A percentile compares a stretch with the other conserved stretches of the same genome.
Conservation (phyloP, 208 protist genomes). For the Trypanosoma grayi region DNA sequence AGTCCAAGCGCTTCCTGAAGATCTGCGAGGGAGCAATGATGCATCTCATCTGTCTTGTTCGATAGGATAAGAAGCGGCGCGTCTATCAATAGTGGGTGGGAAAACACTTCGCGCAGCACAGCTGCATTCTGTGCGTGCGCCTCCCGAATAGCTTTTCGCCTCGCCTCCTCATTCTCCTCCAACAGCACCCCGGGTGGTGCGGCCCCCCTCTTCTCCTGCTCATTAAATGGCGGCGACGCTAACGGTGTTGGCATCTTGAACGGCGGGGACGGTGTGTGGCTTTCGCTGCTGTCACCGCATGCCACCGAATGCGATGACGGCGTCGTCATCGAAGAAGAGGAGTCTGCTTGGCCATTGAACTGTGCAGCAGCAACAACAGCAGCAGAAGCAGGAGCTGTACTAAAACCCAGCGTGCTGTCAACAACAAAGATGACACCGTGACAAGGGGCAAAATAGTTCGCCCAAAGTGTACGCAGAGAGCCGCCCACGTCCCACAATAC, state of each 20-base stretch:
- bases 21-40: slow-evolving; percentile 45
- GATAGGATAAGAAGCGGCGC: slow-evolving; percentile 90
- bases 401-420: slow-evolving; percentile 56
- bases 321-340: no score
- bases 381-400: not conserved
- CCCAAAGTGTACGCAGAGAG: slow-evolving; percentile 93
- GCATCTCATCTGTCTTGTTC: slow-evolving; percentile 91
- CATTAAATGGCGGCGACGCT: not conserved
- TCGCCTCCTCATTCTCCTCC: not conserved
- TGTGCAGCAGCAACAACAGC: slow-evolving; percentile 1
- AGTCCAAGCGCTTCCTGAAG: slow-evolving; percentile 74
- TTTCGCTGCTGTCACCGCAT: not conserved
- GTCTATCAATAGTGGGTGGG: slow-evolving; percentile 72
- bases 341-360: no score
- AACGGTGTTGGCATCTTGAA: not conserved
- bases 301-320: not conserved
- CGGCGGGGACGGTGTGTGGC: not conserved
- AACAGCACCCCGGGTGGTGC: not conserved
- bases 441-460: slow-evolving; percentile 95
- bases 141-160: slow-evolving; percentile 3
- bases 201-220: not conserved
- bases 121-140: slow-evolving; percentile 40
- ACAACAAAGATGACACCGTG: slow-evolving; percentile 93
- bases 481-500: slow-evolving; percentile 97
- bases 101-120: slow-evolving; percentile 67